phyloP scores from a whole-genome alignment of 495 filamentous ascomycete species.

The Neurospora sp. region DNA sequence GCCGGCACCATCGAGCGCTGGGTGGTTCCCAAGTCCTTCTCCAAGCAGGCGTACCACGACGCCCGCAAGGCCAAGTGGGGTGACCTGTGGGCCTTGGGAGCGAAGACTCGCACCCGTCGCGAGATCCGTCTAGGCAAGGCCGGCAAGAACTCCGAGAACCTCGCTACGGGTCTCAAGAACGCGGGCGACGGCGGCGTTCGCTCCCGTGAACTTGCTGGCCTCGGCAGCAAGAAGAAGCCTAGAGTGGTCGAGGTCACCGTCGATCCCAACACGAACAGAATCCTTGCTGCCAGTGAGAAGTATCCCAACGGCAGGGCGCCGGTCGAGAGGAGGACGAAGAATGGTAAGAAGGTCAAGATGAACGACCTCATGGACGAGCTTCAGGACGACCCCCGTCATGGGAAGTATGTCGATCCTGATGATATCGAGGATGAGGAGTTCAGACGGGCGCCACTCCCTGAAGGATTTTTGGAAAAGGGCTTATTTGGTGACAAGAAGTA shows the following conservation, averaged over 20 bases:
- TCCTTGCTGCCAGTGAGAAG: slow-evolving; percentile 24
- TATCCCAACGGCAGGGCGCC: slow-evolving; percentile 8
- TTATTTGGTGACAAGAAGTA: background rate
- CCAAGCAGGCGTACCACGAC: slow-evolving; percentile 74
- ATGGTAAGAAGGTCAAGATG: slow-evolving; percentile 39
- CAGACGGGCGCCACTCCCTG: background rate
- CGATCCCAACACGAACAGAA: slow-evolving; percentile 17
- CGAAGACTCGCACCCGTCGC: slow-evolving; percentile 66
- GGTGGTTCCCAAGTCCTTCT: slow-evolving; percentile 76
- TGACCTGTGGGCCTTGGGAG: slow-evolving; percentile 90
- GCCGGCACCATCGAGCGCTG: slow-evolving; percentile 82
- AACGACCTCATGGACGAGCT: slow-evolving; percentile 32
- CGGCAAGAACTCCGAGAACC: slow-evolving; percentile 10
- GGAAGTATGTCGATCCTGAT: slow-evolving; percentile 10
- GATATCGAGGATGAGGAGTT: slow-evolving; percentile 13
- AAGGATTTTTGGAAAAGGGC: background rate
- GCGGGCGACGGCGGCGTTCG: slow-evolving; percentile 34
- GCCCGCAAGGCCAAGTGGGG: slow-evolving; percentile 88
- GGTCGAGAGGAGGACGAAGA: slow-evolving; percentile 41
- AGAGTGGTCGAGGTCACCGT: slow-evolving; percentile 26
- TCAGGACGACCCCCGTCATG: slow-evolving; percentile 8
- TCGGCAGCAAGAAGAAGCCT: slow-evolving; percentile 16
- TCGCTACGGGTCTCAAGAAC: slow-evolving; percentile 1
- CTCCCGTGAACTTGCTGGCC: slow-evolving; percentile 15
- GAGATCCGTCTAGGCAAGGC: slow-evolving; percentile 48